These are phyloP conservation scores for Verticillium isaacii DNA, from an alignment of 2,329 filamentous ascomycete genomes.

Conservation along the genomic window DNA sequence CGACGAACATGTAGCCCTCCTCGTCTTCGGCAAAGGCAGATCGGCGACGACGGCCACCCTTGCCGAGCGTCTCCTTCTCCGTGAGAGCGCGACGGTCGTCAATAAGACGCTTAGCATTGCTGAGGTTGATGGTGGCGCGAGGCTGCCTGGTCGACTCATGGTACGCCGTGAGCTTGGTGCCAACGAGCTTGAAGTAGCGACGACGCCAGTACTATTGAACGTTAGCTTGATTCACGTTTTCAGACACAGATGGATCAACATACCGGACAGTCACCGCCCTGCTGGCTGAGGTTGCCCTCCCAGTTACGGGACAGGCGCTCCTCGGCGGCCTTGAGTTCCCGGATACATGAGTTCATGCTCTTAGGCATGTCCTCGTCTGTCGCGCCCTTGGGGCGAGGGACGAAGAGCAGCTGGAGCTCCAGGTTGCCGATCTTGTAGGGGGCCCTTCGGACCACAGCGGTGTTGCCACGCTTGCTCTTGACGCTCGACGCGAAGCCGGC, in stretches of 20 bases:
- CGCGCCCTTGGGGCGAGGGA: conserved; percentile 82
- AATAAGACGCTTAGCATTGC: conserved; percentile 87
- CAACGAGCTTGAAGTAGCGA: conserved; percentile 91
- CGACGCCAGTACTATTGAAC: conserved; percentile 82
- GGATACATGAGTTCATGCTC: conserved; percentile 95
- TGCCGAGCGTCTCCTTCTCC: conserved; percentile 75
- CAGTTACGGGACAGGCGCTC: conserved; percentile 71
- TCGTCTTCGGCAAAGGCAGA: conserved; percentile 97
- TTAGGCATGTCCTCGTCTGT: conserved; percentile 97
- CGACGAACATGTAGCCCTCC: conserved; percentile 99
- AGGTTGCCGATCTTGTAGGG: conserved; percentile 97
- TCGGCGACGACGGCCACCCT: conserved; percentile 75
- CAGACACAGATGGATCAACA: conserved; percentile 34
- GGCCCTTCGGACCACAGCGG: conserved; percentile 69
- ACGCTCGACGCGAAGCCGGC: conserved; percentile 74
- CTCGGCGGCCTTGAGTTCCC: conserved; percentile 88
- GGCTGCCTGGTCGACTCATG: conserved; percentile 95
- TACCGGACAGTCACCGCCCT: conserved; percentile 96
- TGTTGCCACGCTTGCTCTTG: conserved; percentile 83
- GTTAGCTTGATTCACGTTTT: conserved; percentile 30
- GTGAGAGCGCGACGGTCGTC: conserved; percentile 83
- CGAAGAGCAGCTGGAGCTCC: conserved; percentile 88
- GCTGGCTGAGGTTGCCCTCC: conserved; percentile 90
- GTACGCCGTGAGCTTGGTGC: conserved; percentile 88
- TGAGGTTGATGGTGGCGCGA: conserved; percentile 92